Evolutionary conservation across 345 rosid species (phyloP).

Genomic region (Rhizophora apiculata): DNA sequence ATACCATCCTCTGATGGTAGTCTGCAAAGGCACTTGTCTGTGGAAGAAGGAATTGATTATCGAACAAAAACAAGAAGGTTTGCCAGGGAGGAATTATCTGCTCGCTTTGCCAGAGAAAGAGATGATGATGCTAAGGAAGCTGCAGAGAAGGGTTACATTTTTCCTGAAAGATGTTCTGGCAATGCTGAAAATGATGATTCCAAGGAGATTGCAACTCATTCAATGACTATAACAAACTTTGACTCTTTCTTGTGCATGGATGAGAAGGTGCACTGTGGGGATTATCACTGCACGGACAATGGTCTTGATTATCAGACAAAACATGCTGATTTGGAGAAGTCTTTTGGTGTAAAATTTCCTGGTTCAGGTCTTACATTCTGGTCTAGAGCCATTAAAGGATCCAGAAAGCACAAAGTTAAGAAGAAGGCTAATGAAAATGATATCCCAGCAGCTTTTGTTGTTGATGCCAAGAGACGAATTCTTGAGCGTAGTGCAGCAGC

Average conservation of each 20-base stretch:
- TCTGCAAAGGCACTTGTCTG: conserved; percentile 55
- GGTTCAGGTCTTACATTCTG: conserved; percentile 68
- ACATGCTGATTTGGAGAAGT: conserved; percentile 89
- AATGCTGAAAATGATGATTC: conserved; percentile 37
- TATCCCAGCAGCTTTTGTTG: conserved; percentile 38
- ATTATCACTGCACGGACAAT: conserved; percentile 76
- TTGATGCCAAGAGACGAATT: conserved; percentile 65
- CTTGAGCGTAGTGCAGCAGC: conserved; percentile 77
- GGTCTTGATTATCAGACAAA: conserved; percentile 74
- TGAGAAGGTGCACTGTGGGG: conserved; percentile 71
- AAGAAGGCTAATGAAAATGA: conserved; percentile 52
- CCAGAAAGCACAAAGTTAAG: conserved; percentile 56
- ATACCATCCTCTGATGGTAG: conserved; percentile 62
- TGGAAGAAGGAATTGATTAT: conserved; percentile 91
- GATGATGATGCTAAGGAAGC: conserved; percentile 72
- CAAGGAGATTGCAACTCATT: conserved; percentile 37
- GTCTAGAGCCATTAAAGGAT: conserved; percentile 58
- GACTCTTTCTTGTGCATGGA: conserved; percentile 61
- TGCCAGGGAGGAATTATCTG: conserved; percentile 69
- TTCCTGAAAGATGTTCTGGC: conserved; percentile 43
- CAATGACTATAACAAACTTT: conserved; percentile 33
- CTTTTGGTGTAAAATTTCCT: conserved; percentile 80
- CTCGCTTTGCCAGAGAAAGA: conserved; percentile 53
- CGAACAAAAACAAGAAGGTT: conserved; percentile 80
- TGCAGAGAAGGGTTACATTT: conserved; percentile 70